phyloP scores from a whole-genome alignment of 192 early-diverging fungal species.

The Podila epicladia region DNA sequence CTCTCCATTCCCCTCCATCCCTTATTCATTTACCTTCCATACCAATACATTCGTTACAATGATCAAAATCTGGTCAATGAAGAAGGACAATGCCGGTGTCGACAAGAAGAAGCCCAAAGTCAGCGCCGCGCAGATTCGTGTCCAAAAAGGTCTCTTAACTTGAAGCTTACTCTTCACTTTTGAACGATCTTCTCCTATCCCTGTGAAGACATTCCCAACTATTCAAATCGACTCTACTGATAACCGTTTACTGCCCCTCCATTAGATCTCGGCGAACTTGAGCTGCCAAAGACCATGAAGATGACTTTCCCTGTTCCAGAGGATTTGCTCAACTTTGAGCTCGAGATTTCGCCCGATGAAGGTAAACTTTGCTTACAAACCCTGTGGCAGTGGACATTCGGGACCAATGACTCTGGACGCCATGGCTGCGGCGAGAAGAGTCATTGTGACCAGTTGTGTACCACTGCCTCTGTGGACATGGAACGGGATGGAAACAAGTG shows the following conservation, averaged over 20 bases:
- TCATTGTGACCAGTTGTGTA: too few relatives aligned
- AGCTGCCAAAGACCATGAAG: constrained; percentile 78
- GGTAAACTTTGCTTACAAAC: constrained; percentile 55
- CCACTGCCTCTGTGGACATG: not conserved
- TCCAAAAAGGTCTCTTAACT: constrained; percentile 83
- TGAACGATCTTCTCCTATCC: too few relatives aligned
- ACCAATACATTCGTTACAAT: constrained; percentile 51
- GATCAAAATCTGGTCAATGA: constrained; percentile 92
- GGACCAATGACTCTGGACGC: too few relatives aligned
- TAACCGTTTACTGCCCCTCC: too few relatives aligned
- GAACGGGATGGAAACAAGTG: constrained; percentile 2
- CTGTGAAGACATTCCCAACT: not conserved
- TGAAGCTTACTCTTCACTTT: not conserved
- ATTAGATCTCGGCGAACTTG: constrained; percentile 86
- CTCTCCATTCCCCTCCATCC: not conserved
- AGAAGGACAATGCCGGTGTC: constrained; percentile 78
- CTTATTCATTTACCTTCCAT: not conserved
- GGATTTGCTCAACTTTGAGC: constrained; percentile 84
- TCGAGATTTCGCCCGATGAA: constrained; percentile 89
- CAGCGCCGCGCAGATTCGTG: constrained; percentile 86
- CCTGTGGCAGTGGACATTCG: too few relatives aligned
- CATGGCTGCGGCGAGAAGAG: too few relatives aligned
- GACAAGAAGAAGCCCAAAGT: constrained; percentile 83
- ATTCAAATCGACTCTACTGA: not conserved
- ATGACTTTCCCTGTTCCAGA: constrained; percentile 80